Evolutionary conservation across 2,329 filamentous ascomycete genomes (phyloP).

Genomic region (Alternaria triticimaculans): DNA sequence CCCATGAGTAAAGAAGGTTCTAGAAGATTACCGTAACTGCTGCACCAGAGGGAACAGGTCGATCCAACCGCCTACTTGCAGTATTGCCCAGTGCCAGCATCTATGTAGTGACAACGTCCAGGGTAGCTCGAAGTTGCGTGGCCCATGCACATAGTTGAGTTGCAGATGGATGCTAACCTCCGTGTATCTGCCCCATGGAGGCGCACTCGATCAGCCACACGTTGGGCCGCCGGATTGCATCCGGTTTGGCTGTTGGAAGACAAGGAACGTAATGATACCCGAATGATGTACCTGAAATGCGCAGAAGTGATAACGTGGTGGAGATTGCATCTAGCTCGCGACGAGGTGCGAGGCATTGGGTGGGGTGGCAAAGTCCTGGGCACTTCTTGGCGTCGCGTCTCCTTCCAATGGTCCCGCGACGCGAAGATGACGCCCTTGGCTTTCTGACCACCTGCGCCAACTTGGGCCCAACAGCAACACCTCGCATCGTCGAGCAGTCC

Average conservation of each 20-base stretch:
- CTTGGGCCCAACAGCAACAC: not conserved
- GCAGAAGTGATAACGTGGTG: not conserved
- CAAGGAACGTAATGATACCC: not conserved
- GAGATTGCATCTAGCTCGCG: not conserved
- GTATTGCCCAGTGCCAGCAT: not conserved
- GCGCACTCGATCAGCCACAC: not conserved
- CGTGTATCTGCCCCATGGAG: not conserved
- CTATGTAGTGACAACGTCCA: not conserved
- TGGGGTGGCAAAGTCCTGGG: not conserved
- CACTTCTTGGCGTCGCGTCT: not conserved
- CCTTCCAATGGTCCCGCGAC: not conserved
- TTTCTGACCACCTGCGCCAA: not conserved
- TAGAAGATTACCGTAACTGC: not conserved
- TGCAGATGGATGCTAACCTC: not conserved
- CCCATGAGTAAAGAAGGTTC: not conserved
- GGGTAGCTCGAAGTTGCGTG: not conserved
- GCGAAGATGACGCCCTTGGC: not conserved
- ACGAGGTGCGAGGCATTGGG: not conserved
- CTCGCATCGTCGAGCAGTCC: not conserved
- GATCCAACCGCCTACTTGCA: not conserved
- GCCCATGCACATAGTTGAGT: not conserved
- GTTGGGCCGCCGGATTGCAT: not conserved
- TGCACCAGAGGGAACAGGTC: not conserved
- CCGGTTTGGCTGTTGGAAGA: not conserved
- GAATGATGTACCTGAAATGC: too few relatives aligned